Base-by-base conservation (phyloP, 345 rosid species). In the Aquilaria malaccensis region DNA sequence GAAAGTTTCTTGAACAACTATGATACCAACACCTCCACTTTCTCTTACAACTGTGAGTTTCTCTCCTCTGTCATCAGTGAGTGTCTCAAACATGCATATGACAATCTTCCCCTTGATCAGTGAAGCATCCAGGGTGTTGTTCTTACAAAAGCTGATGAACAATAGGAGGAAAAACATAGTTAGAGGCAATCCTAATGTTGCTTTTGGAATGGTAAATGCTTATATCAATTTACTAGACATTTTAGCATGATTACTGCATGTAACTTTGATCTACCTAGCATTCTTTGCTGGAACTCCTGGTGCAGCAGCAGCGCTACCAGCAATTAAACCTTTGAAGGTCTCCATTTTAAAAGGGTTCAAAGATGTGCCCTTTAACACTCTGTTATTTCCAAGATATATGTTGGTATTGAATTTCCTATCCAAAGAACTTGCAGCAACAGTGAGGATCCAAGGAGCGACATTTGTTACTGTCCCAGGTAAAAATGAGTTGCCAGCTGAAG, bases 401-500 rank as follows among this genome's bases (percentile, higher is more conserved):
- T 6, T 67, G 66, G 56, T 52, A 29, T 72, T 56, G 33, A 75
- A 79, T 55, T 72, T 74, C 58, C 85, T 41, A 53, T 77, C 83
- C 13, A 77, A 12, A 41, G 82, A 62, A 33, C 85, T 79, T 46
- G 81, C 80, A 11, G 83, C 86, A 13, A 81, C 81, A 12, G 75
- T 79, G 15, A 77, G 70, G 30, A 78, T 72, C 86, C 83, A 70
- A 50, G 86, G 84, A 65, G 80, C 83, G 47, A 71, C 83, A 58
- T 81, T 74, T 55, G 58, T 14, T 45, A 74, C 75, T 22, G 3
- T 77, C 71, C 53, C 71, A 45, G 30, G 81, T 66, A 56, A 47
- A 49, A 61, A 61, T 11, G 56, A 61, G 72, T 83, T 79, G 33
- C 82, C 77, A 0, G 79, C 84, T 0, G 82, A 81, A 57, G 76